phyloP scores from a whole-genome alignment of 192 early-diverging fungal species.

The Umbelopsis isabellina region DNA sequence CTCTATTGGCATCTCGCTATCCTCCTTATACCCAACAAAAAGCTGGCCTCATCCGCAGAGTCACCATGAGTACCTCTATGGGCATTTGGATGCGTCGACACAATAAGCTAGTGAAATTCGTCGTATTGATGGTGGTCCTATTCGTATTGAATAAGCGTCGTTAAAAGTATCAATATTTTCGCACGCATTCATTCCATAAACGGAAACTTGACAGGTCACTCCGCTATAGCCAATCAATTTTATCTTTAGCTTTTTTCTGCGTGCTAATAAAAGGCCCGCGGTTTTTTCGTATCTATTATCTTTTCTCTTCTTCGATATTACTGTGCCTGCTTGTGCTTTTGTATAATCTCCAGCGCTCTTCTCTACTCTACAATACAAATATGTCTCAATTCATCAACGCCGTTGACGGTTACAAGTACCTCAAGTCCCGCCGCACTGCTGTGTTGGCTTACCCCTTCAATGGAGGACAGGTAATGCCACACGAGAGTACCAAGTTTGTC shows the following conservation, averaged over 20 bases:
- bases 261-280: no score
- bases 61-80: slow-evolving; percentile 3
- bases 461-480: slow-evolving; percentile 27
- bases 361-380: background rate
- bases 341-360: background rate
- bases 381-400: background rate
- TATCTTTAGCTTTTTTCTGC: no score
- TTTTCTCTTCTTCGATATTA: background rate
- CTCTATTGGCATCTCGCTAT: slow-evolving; percentile 25
- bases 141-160: slow-evolving; percentile 2
- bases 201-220: no score
- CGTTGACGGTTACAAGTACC: background rate
- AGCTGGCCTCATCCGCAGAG: slow-evolving; percentile 27
- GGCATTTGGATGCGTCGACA: slow-evolving; percentile 13
- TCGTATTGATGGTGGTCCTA: background rate
- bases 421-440: slow-evolving; percentile 5
- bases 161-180: background rate
- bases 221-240: no score
- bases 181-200: no score
- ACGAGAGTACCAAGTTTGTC: no score
- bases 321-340: background rate
- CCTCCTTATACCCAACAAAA: slow-evolving; percentile 37
- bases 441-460: slow-evolving; percentile 29
- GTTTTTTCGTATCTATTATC: no score
- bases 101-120: background rate